These are phyloP conservation scores for Asterophora lycoperdoides DNA, from an alignment of 768 basidiomycete species.

Conservation along the genomic window DNA sequence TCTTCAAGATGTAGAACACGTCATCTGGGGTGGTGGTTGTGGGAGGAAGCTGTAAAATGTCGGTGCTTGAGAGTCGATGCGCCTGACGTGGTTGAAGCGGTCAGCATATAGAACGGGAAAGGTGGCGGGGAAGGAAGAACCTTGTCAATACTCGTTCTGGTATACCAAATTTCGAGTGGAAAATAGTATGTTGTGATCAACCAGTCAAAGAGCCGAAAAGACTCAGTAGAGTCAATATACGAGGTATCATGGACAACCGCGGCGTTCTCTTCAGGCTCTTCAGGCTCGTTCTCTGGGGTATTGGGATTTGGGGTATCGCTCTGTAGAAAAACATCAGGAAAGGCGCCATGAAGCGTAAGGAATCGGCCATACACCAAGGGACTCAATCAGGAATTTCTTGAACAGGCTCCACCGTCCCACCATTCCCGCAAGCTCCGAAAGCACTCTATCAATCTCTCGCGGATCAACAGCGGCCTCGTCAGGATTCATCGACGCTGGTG, in stretches of 20 bases:
- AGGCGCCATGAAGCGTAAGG: background rate
- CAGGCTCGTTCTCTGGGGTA: background rate
- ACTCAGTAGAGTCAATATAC: constrained; percentile 46
- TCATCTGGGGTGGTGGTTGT: constrained; percentile 87
- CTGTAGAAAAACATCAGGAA: background rate
- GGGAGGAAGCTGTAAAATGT: constrained; percentile 57
- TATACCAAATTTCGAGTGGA: constrained; percentile 92
- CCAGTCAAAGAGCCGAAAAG: constrained; percentile 57
- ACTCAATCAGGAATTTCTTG: constrained; percentile 77
- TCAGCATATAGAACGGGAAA: background rate
- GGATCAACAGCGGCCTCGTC: constrained; percentile 71
- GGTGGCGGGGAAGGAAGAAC: constrained; percentile 31
- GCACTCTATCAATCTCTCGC: constrained; percentile 83
- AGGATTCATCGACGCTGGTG: constrained; percentile 16
- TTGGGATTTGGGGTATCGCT: constrained; percentile 19
- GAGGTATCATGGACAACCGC: constrained; percentile 14
- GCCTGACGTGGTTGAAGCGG: constrained; percentile 50
- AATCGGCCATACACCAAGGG: constrained; percentile 49
- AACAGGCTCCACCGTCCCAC: constrained; percentile 90
- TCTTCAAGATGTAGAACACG: constrained; percentile 92
- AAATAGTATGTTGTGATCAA: constrained; percentile 74
- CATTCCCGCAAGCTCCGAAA: constrained; percentile 89
- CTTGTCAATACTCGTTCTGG: constrained; percentile 82
- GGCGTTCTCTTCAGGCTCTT: background rate
- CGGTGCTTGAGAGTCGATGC: constrained; percentile 76